phyloP scores from a whole-genome alignment of 2,329 filamentous ascomycete genomes.

The Fusarium udum region DNA sequence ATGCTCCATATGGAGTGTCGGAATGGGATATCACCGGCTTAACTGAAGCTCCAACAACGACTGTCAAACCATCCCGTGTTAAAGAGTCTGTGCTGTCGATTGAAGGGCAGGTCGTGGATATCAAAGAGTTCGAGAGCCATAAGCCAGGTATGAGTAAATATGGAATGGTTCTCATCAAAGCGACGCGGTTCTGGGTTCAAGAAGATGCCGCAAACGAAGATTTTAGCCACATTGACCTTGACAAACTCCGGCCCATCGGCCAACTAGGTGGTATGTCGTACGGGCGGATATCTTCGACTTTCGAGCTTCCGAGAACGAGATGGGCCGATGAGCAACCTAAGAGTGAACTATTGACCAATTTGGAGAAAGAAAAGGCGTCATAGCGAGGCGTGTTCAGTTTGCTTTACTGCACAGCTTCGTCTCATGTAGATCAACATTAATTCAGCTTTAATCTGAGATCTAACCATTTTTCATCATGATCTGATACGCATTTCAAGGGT shows the following conservation, averaged over 20 bases:
- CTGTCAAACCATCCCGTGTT: slow-evolving; percentile 77
- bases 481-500: rapidly evolving
- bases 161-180: slow-evolving; percentile 81
- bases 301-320: slow-evolving; percentile 68
- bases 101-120: slow-evolving; percentile 82
- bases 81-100: slow-evolving; percentile 84
- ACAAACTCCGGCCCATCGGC: slow-evolving; percentile 80
- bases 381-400: rapidly evolving
- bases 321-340: not conserved
- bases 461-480: rapidly evolving
- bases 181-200: slow-evolving; percentile 85
- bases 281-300: slow-evolving; percentile 71
- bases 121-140: slow-evolving; percentile 79
- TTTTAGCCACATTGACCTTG: slow-evolving; percentile 76
- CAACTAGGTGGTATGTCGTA: slow-evolving; percentile 90
- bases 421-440: not conserved
- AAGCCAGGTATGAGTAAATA: slow-evolving; percentile 78
- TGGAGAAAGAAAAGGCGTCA: not conserved
- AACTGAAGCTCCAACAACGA: slow-evolving; percentile 71
- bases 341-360: not conserved
- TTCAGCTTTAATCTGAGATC: not conserved
- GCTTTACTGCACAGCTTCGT: not conserved
- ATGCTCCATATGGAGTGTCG: slow-evolving; percentile 77
- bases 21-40: slow-evolving; percentile 87
- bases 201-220: slow-evolving; percentile 88